Base-by-base conservation (phyloP, 345 rosid genomes). In the Boechera divaricarpa region DNA sequence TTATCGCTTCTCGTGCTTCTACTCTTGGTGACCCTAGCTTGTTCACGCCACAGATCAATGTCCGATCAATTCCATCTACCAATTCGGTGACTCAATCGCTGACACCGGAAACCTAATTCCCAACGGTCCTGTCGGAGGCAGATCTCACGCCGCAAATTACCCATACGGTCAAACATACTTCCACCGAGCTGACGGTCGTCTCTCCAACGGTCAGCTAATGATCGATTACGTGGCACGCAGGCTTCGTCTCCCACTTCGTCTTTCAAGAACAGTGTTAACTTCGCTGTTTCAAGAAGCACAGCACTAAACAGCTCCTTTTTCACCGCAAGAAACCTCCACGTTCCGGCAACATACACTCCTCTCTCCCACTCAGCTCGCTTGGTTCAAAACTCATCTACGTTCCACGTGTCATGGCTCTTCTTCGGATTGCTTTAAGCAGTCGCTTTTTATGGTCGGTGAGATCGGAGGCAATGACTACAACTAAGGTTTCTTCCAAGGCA, bases 391-490 rank as follows among this genome's bases (percentile, higher is more conserved):
- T 35, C 81, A 77, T 65, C 44, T 76, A 60, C 45, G 39, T 26
- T 67, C 77, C 54, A 66, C 57, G 57, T 53, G 69, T 51, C 66
- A 33, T 1, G 5, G 35, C 18, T 53, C 70, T 44, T 75, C 75
- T 52, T 18, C 2, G 0, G 49, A 70, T 36, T 72, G 79, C 38
- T 79, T 79, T 63, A 70, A 69, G 21, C 62, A 60, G 0, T 63
- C 82, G 8, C 82, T 79, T 10, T 49, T 84, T 69, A 67, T 82
- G 68, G 75, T 79, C 4, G 84, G 83, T 0, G 84, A 77, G 65
- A 84, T 84, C 10, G 87, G 85, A 69, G 80, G 75, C 8, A 84
- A 79, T 54, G 83, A 79, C 70, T 79, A 76, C 66, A 79, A 42
- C 60, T 77, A 74, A 63, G 87, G 78, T 41, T 68, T 79, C 42